phyloP scores from a whole-genome alignment of 495 filamentous ascomycete species.

The Hypomontagnella monticulosa region DNA sequence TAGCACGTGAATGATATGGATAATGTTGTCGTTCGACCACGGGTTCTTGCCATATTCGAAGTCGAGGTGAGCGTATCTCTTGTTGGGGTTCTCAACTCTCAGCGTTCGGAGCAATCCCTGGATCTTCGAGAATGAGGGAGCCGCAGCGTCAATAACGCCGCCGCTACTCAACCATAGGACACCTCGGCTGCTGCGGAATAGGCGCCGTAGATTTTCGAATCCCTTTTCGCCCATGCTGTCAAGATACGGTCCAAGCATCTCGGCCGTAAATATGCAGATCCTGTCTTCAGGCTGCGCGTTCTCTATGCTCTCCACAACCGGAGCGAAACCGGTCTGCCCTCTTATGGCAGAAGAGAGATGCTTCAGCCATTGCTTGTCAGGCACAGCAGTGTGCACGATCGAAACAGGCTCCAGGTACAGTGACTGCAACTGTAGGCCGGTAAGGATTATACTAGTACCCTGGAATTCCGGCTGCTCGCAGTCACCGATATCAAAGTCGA shows the following conservation, averaged over 20 bases:
- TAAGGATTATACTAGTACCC: slow-evolving; percentile 16
- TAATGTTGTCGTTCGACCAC: slow-evolving; percentile 18
- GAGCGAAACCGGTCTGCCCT: neutral
- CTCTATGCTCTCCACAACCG: slow-evolving; percentile 7
- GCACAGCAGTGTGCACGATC: neutral
- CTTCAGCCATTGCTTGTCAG: slow-evolving; percentile 14
- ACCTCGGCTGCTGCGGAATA: slow-evolving; percentile 15
- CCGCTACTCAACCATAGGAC: slow-evolving; percentile 38
- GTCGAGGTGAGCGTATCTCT: slow-evolving; percentile 27
- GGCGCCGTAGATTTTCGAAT: slow-evolving; percentile 15
- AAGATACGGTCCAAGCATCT: slow-evolving; percentile 26
- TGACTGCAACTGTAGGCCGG: slow-evolving; percentile 1
- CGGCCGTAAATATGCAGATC: slow-evolving; percentile 32
- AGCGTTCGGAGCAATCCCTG: slow-evolving; percentile 29
- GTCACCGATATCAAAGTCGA: slow-evolving; percentile 48
- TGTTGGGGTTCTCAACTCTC: slow-evolving; percentile 24
- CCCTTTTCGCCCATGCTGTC: slow-evolving; percentile 5
- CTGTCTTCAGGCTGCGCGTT: slow-evolving; percentile 16
- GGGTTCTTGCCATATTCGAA: slow-evolving; percentile 10
- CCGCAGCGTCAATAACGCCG: neutral
- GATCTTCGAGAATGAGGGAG: slow-evolving; percentile 10
- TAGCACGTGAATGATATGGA: slow-evolving; percentile 5
- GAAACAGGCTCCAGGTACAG: neutral
- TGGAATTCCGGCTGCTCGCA: slow-evolving; percentile 24
- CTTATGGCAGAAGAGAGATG: slow-evolving; percentile 3